Evolutionary conservation across 257 asterid species (phyloP).

Genomic region (Cordia subcordata): DNA sequence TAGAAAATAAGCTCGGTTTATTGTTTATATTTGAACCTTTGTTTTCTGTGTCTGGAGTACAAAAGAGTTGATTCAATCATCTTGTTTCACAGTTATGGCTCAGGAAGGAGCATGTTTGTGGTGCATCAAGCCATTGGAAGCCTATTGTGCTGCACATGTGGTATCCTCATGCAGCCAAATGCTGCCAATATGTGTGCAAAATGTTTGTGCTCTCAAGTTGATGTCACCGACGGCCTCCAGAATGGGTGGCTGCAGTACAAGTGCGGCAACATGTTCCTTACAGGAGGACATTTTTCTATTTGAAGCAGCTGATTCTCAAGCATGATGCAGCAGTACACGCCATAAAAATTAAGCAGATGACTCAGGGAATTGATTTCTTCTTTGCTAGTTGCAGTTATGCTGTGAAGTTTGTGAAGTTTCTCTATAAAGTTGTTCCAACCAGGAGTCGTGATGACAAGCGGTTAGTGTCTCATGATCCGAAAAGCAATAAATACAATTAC

Average conservation of each 20-base stretch:
- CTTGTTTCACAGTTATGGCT: too few species aligned
- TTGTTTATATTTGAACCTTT: too few species aligned
- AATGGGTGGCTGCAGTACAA: slow-evolving; percentile 39
- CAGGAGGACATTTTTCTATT: slow-evolving; percentile 29
- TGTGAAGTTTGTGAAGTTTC: slow-evolving; percentile 25
- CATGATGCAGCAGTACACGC: slow-evolving; percentile 27
- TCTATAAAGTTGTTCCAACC: slow-evolving; percentile 24
- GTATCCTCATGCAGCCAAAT: slow-evolving; percentile 33
- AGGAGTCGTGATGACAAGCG: slow-evolving; percentile 24
- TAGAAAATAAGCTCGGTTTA: too few species aligned
- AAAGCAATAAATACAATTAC: slow-evolving; percentile 28
- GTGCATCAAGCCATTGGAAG: slow-evolving; percentile 25
- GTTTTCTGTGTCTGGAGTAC: too few species aligned
- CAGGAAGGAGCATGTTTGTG: slow-evolving; percentile 29
- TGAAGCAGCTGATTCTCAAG: slow-evolving; percentile 33
- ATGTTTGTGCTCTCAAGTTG: slow-evolving; percentile 24
- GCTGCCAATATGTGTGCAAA: slow-evolving; percentile 32
- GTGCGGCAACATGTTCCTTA: slow-evolving; percentile 29
- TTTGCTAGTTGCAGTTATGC: slow-evolving; percentile 28
- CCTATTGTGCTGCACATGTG: slow-evolving; percentile 40
- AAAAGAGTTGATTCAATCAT: too few species aligned
- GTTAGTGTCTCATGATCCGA: slow-evolving; percentile 29
- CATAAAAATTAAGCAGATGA: slow-evolving; percentile 33
- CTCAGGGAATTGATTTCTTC: slow-evolving; percentile 30
- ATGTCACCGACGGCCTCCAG: slow-evolving; percentile 29